phyloP scores from a whole-genome alignment of 768 basidiomycete species.

The Boletus eberwhitei region DNA sequence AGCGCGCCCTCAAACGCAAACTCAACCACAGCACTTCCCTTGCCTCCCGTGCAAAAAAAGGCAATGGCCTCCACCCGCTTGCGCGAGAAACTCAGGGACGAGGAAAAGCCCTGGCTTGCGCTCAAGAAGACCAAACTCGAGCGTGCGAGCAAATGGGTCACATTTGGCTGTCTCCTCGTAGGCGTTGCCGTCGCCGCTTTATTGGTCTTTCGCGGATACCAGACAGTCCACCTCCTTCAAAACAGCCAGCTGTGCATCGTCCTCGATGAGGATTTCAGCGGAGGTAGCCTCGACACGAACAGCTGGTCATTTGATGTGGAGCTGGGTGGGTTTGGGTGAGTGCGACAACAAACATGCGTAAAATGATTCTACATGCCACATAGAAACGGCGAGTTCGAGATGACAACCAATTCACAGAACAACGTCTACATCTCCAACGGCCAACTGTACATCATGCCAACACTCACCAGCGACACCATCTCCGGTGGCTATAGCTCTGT shows the following conservation, averaged over 20 bases:
- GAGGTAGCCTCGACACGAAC: constrained; percentile 38
- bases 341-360: background rate
- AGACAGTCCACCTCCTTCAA: constrained; percentile 36
- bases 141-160: constrained; percentile 47
- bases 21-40: constrained; percentile 33
- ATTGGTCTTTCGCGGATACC: constrained; percentile 46
- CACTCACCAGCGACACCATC: constrained; percentile 51
- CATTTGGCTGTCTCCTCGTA: constrained; percentile 38
- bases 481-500: constrained; percentile 34
- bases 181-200: constrained; percentile 42
- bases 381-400: constrained; percentile 55
- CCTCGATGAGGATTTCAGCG: constrained; percentile 47
- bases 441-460: constrained; percentile 56
- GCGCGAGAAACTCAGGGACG: constrained; percentile 44
- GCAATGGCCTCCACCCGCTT: constrained; percentile 47
- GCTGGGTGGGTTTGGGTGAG: constrained; percentile 51
- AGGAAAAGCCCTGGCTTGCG: constrained; percentile 48
- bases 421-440: constrained; percentile 48
- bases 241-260: constrained; percentile 40
- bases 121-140: constrained; percentile 30
- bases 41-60: constrained; percentile 40
- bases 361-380: constrained; percentile 5
- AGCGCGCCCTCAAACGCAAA: constrained; percentile 29
- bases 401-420: constrained; percentile 40
- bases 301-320: constrained; percentile 50